Evolutionary conservation across 305 asterid species (phyloP).

Genomic region (Fraxinus velutina): DNA sequence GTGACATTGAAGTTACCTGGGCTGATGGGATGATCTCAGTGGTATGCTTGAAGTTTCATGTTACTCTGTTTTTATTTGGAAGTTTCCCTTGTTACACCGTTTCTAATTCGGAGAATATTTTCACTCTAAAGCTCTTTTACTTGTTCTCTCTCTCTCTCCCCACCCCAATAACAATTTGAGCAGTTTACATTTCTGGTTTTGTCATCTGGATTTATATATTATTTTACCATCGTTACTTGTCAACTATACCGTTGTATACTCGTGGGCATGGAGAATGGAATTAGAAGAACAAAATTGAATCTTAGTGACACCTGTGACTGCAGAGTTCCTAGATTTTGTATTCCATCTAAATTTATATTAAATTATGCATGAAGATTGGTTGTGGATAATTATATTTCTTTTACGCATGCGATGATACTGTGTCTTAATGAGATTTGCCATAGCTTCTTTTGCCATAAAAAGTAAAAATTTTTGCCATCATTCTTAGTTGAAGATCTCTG

Average conservation of each 20-base stretch:
- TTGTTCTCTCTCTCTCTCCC: neutral
- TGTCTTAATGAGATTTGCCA: neutral
- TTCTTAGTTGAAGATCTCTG: conserved; percentile 20
- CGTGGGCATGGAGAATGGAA: neutral
- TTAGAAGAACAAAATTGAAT: neutral
- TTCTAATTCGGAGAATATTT: neutral
- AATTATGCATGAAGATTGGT: neutral
- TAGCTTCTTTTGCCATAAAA: neutral
- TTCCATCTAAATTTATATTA: neutral
- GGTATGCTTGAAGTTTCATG: conserved; percentile 36
- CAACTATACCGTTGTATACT: neutral
- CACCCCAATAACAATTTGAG: neutral
- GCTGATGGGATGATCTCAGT: conserved; percentile 91
- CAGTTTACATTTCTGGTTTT: neutral
- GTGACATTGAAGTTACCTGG: conserved; percentile 94
- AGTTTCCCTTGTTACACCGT: neutral
- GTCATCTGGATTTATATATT: neutral
- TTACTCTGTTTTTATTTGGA: neutral
- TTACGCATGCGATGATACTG: neutral
- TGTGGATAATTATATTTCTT: neutral
- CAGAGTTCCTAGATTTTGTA: neutral
- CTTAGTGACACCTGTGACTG: neutral
- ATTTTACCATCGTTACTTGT: neutral
- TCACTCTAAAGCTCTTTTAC: neutral
- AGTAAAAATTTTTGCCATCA: neutral